phyloP scores from a whole-genome alignment of 805 yeast species.

The Lachancea sp. region DNA sequence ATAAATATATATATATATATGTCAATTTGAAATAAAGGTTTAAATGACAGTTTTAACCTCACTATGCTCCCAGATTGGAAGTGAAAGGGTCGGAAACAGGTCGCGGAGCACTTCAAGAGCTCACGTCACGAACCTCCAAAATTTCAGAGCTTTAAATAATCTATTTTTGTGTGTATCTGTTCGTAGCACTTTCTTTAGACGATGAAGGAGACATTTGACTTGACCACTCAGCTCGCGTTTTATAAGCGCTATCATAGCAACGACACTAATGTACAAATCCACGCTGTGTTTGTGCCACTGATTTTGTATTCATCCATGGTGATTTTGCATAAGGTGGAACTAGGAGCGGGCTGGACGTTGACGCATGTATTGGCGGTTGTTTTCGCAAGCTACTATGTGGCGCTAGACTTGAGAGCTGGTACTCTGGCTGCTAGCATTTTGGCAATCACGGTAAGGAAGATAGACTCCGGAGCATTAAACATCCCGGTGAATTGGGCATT shows the following conservation, averaged over 20 bases:
- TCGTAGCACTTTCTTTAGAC: not conserved
- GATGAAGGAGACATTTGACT: conserved; percentile 12
- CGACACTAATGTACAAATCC: conserved; percentile 63
- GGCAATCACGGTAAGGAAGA: conserved; percentile 25
- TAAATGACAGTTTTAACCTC: not conserved
- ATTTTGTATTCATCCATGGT: conserved; percentile 49
- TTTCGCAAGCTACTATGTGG: conserved; percentile 53
- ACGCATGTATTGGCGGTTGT: conserved; percentile 32
- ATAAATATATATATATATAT: too few species aligned
- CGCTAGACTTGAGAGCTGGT: conserved; percentile 50
- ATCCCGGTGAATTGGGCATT: conserved; percentile 19
- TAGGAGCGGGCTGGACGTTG: conserved; percentile 32
- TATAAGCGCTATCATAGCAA: conserved; percentile 52
- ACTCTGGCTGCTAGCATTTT: conserved; percentile 38
- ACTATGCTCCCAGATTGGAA: not conserved
- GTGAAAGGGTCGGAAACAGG: not conserved
- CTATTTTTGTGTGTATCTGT: too few species aligned
- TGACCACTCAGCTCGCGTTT: conserved; percentile 44
- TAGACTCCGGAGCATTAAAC: conserved; percentile 17
- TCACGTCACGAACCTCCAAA: too few species aligned
- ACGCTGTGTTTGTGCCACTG: conserved; percentile 71
- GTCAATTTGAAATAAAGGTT: not conserved
- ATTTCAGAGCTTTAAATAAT: too few species aligned
- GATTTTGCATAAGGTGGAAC: conserved; percentile 15
- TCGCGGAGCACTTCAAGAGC: too few species aligned